Evolutionary conservation across 1,284 basidiomycete species (phyloP).

Genomic region (Cutaneotrichosporon cutaneum): DNA sequence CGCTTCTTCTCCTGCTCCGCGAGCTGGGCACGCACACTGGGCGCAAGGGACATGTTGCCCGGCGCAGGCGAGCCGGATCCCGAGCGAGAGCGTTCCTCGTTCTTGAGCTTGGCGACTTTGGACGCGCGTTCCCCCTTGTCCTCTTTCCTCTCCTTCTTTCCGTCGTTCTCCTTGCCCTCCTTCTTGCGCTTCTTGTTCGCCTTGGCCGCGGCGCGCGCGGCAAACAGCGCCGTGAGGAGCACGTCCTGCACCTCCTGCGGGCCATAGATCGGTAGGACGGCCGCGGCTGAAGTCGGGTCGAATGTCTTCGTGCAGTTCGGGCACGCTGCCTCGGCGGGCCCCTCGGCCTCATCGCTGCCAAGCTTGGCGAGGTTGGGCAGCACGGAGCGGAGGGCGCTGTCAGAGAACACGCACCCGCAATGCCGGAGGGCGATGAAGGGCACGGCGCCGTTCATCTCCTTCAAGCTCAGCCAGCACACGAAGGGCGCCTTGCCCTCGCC

Average conservation of each 20-base stretch:
- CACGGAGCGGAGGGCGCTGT: conserved; percentile 41
- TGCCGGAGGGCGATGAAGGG: conserved; percentile 81
- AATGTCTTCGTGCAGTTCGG: conserved; percentile 51
- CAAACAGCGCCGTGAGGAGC: conserved; percentile 42
- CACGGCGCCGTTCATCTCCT: conserved; percentile 87
- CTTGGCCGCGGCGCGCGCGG: conserved; percentile 41
- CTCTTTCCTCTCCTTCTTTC: conserved; percentile 25
- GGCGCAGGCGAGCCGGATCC: conserved; percentile 11
- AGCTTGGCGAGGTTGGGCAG: conserved; percentile 36
- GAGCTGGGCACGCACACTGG: conserved; percentile 47
- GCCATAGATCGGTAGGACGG: conserved; percentile 48
- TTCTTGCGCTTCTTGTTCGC: conserved; percentile 40
- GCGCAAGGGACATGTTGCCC: conserved; percentile 16
- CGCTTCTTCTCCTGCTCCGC: conserved; percentile 52
- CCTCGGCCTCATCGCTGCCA: conserved; percentile 21
- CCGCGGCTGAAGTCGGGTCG: conserved; percentile 31
- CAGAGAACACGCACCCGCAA: conserved; percentile 71
- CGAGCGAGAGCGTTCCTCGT: conserved; percentile 19
- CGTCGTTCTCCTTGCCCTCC: conserved; percentile 11
- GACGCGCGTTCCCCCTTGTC: conserved; percentile 12
- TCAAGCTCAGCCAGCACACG: conserved; percentile 81
- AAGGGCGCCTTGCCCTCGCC: conserved; percentile 59
- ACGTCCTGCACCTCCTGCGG: conserved; percentile 42
- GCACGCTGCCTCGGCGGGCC: conserved; percentile 27
- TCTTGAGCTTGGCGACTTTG: no score